Evolutionary conservation across 768 basidiomycete genomes (phyloP).

Genomic region (Podaxis sp.): DNA sequence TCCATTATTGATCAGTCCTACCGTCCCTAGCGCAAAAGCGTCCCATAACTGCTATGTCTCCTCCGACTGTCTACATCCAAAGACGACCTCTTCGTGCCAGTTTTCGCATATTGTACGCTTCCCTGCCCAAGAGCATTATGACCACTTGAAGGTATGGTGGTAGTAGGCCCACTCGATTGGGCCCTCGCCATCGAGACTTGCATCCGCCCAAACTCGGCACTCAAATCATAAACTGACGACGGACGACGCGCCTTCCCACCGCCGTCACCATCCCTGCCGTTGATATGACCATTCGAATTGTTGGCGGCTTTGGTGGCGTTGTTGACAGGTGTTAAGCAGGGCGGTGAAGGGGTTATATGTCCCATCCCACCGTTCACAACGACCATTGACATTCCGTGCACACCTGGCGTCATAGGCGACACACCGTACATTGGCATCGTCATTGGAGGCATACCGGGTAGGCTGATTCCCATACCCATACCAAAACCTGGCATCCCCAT

Average conservation of each 20-base stretch:
- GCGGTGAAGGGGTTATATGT: background rate
- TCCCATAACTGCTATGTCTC: background rate
- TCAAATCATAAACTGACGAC: slow-evolving; percentile 31
- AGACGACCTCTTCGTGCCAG: background rate
- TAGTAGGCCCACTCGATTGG: slow-evolving; percentile 6
- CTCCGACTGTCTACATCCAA: background rate
- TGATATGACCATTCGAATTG: background rate
- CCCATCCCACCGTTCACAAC: slow-evolving; percentile 1
- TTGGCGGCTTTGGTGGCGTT: background rate
- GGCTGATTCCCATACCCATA: slow-evolving; percentile 7
- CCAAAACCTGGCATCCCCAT: slow-evolving; percentile 13
- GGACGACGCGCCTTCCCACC: slow-evolving; percentile 16
- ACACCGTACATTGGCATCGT: slow-evolving; percentile 18
- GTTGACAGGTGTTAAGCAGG: background rate
- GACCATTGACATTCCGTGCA: slow-evolving; percentile 4
- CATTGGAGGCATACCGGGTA: slow-evolving; percentile 16
- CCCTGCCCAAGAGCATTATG: background rate
- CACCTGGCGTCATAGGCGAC: slow-evolving; percentile 8
- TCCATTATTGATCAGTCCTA: background rate
- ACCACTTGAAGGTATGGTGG: background rate
- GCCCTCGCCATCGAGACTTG: slow-evolving; percentile 19
- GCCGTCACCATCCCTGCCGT: background rate
- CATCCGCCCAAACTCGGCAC: slow-evolving; percentile 41
- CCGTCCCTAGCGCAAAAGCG: background rate
- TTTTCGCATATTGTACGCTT: background rate